Percentiles rank a stretch among this genome's conserved stretches.
Evolutionary conservation across 805 yeast species (phyloP).

Genomic region (Pichia gijzeniarum): DNA sequence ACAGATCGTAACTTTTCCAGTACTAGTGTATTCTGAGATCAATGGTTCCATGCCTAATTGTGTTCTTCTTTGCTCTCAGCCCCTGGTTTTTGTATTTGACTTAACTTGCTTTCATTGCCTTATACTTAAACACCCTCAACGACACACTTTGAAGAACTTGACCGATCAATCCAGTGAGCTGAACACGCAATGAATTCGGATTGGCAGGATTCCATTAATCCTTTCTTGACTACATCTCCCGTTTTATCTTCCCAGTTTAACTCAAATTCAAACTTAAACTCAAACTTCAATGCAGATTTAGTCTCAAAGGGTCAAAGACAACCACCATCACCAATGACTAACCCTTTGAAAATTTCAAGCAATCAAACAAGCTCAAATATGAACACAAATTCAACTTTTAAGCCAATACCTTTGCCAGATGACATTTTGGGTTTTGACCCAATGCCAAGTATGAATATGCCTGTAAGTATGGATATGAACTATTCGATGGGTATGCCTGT

Average conservation of each 20-base stretch:
- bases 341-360: slow-evolving; percentile 15
- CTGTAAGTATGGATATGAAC: slow-evolving; percentile 2
- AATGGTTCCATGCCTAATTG: background rate
- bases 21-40: background rate
- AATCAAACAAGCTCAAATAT: too few relatives aligned
- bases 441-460: slow-evolving; percentile 5
- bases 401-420: slow-evolving; percentile 43
- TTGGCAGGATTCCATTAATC: slow-evolving; percentile 11
- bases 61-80: too few relatives aligned
- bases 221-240: slow-evolving; percentile 4
- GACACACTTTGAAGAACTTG: too few relatives aligned
- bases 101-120: too few relatives aligned
- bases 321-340: background rate
- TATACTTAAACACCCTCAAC: too few relatives aligned
- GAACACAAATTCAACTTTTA: slow-evolving; percentile 15
- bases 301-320: background rate
- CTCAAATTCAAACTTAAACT: background rate
- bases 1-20: background rate
- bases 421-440: slow-evolving; percentile 42
- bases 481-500: too few relatives aligned
- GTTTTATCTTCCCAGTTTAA: too few relatives aligned
- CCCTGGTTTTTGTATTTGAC: too few relatives aligned
- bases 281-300: background rate
- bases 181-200: slow-evolving; percentile 4
- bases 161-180: too few relatives aligned